A percentile compares a stretch with the other conserved stretches of the same genome.
Evolutionary conservation across 139 green algal species (phyloP).

Genomic region (Chlorella sp.): DNA sequence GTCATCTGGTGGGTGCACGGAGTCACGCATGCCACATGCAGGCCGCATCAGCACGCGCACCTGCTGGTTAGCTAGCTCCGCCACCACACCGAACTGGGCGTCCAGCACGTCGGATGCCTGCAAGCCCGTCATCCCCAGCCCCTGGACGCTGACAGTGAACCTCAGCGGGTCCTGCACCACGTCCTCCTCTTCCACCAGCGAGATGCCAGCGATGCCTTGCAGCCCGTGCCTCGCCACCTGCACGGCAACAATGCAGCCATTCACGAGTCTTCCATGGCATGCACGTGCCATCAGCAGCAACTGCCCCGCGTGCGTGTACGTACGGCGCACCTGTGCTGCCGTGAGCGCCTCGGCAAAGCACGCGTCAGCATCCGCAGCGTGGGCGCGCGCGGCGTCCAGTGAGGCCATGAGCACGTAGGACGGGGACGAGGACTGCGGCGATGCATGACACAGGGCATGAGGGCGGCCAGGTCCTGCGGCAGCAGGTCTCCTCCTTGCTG

Average conservation of each 20-base stretch:
- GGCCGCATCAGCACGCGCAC: no score
- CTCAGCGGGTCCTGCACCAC: conserved; percentile 58
- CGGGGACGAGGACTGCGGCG: conserved; percentile 55
- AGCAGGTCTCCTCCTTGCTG: no score
- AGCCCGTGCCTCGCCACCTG: conserved; percentile 4
- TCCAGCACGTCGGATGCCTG: conserved; percentile 51
- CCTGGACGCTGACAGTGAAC: conserved; percentile 55
- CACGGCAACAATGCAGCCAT: no score
- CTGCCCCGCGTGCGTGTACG: no score
- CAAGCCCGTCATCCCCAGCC: conserved; percentile 49
- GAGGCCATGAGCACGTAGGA: conserved; percentile 90
- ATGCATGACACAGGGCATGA: no score
- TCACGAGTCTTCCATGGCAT: no score
- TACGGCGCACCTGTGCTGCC: conserved; percentile 17
- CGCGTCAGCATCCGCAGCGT: conserved; percentile 6
- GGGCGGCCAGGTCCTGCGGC: no score
- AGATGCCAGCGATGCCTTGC: neutral
- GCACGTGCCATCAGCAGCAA: no score
- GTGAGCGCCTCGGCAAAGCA: conserved; percentile 22
- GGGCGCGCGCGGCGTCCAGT: conserved; percentile 70
- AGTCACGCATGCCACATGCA: no score
- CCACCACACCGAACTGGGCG: conserved; percentile 45
- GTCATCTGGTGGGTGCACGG: neutral
- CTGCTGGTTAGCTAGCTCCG: conserved; percentile 67
- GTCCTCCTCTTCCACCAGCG: neutral